A percentile compares a stretch with the other conserved stretches of the same genome.
Evolutionary conservation across 495 filamentous ascomycete species (phyloP).

Genomic region (Rusavskia elegans): DNA sequence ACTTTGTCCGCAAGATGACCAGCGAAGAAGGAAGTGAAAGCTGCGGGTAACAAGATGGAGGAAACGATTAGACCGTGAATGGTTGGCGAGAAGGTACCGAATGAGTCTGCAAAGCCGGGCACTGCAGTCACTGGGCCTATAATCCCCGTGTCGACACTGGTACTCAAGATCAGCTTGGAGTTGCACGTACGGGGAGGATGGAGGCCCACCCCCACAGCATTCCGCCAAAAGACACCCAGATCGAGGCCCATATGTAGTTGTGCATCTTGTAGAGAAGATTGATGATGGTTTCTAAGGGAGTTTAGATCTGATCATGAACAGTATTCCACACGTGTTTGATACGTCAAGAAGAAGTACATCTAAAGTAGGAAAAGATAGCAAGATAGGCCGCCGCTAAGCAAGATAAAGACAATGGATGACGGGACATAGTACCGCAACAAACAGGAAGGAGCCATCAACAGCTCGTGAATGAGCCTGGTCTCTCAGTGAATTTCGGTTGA

Average conservation of each 20-base stretch:
- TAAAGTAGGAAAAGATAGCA: no score
- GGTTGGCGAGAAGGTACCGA: constrained; percentile 32
- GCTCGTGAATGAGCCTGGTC: no score
- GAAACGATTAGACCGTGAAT: constrained; percentile 33
- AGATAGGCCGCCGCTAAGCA: no score
- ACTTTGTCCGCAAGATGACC: constrained; percentile 44
- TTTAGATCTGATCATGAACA: no score
- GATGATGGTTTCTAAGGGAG: no score
- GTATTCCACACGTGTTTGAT: no score
- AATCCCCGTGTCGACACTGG: constrained; percentile 43
- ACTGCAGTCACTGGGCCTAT: constrained; percentile 49
- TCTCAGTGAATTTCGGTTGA: background rate
- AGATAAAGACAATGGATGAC: no score
- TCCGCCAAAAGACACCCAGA: background rate
- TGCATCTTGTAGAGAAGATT: background rate
- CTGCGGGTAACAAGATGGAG: constrained; percentile 44
- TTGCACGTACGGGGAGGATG: background rate
- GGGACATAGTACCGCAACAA: no score
- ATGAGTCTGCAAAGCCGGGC: constrained; percentile 31
- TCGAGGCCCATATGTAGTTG: background rate
- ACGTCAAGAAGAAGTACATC: no score
- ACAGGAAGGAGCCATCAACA: no score
- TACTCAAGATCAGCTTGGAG: background rate
- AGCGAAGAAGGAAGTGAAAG: constrained; percentile 44
- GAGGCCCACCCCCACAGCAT: background rate